Evolutionary conservation across 2,329 filamentous ascomycete species (phyloP), one percentile per base, ranked within the genome.

Genomic region (Xylariales sp.): DNA sequence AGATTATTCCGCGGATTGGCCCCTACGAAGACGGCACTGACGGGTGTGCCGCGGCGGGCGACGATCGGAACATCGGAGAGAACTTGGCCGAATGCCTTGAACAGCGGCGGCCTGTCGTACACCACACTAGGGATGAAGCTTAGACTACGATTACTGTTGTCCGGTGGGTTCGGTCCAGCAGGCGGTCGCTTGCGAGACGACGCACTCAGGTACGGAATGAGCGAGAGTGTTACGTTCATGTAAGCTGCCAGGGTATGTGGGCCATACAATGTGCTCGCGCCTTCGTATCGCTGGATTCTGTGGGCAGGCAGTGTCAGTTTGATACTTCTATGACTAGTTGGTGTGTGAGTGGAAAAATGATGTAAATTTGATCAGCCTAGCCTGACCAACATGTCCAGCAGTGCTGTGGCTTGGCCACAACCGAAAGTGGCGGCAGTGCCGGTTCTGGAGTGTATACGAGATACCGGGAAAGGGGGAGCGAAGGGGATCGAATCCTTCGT

Each of bases 1-100:
- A 95, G 73, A 47, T 94, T 85, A 60, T 95, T 96, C 37, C 90
- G 76, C 7, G 90, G 90, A 55, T 95, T 95, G 4, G 89, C 89
- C 14, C 86, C 90, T 1, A 89, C 76, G 58, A 96, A 96, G 0
- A 70, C 80, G 0, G 76, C 86, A 4, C 65, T 75, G 20, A 88
- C 75, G 0, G 68, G 69, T 7, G 75, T 71, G 3, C 87, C 86
- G 2, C 68, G 63, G 0, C 58, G 38, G 51, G 84, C 86, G 0
- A 64, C 62, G 12, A 71, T 59, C 1, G 59, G 55, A 1, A 77
- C 70, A 28, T 82, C 71, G 1, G 64, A 64, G 33, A 76, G 66
- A 12, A 87, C 74, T 32, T 84, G 73, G 8, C 90, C 90, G 52
- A 88, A 95, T 0, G 62, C 66, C 43, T 79, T 80, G 46, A 82